phyloP scores from a whole-genome alignment of 2,329 filamentous ascomycete genomes.

The Colletotrichum euphorbiae region DNA sequence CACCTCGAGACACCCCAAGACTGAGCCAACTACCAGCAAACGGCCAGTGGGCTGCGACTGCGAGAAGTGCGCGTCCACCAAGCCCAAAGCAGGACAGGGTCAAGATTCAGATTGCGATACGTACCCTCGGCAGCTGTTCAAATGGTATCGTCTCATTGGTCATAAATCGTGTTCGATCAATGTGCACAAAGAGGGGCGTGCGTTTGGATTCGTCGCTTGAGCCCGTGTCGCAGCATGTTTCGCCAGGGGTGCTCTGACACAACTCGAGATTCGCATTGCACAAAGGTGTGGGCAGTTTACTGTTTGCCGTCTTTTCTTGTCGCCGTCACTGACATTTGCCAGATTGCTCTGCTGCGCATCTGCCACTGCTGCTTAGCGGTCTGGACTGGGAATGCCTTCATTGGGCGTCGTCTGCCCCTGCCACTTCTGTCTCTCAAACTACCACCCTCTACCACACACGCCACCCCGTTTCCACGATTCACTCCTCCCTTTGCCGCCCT shows the following conservation, averaged over 20 bases:
- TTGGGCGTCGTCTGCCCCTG: conserved; percentile 3
- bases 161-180: conserved; percentile 2
- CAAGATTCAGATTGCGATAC: conserved; percentile 26
- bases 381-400: conserved; percentile 4
- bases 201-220: conserved; percentile 34
- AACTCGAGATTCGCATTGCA: conserved; percentile 44
- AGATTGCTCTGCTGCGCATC: neutral
- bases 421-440: conserved; percentile 10
- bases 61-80: conserved; percentile 1
- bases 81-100: conserved; percentile 23
- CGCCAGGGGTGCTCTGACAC: conserved; percentile 52
- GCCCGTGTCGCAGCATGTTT: conserved; percentile 51
- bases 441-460: neutral
- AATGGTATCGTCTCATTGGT: conserved; percentile 24
- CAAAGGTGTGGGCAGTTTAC: conserved; percentile 6
- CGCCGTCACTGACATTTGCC: neutral
- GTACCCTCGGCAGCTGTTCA: conserved; percentile 9
- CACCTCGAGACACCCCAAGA: conserved; percentile 29
- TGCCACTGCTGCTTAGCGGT: conserved; percentile 12
- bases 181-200: conserved; percentile 31
- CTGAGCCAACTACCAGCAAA: conserved; percentile 1
- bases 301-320: neutral
- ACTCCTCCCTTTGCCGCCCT: conserved; percentile 4
- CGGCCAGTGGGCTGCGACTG: conserved; percentile 3
- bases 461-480: conserved; percentile 6